Conservation (phyloP, 108 stramenopile genomes). For the Discostella pseudostelligera region DNA sequence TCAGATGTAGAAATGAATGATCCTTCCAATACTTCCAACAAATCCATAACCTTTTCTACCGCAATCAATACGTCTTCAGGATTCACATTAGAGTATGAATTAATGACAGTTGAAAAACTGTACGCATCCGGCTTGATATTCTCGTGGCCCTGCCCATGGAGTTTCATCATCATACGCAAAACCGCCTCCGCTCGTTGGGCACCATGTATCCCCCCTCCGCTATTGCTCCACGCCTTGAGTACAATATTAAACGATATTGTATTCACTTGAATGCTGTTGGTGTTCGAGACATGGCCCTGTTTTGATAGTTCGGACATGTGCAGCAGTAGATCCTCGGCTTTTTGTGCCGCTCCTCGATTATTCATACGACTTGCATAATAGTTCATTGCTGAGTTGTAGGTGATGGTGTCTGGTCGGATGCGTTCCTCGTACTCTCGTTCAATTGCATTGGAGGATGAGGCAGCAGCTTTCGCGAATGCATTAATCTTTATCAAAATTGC, state of each 20-base stretch:
- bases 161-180: slow-evolving; percentile 36
- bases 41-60: slow-evolving; percentile 27
- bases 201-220: slow-evolving; percentile 30
- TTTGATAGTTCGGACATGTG: slow-evolving; percentile 36
- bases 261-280: slow-evolving; percentile 5
- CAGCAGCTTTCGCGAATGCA: slow-evolving; percentile 11
- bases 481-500: slow-evolving; percentile 31
- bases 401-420: slow-evolving; percentile 29
- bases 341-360: slow-evolving; percentile 22
- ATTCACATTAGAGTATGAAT: slow-evolving; percentile 41
- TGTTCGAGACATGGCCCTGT: neutral
- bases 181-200: slow-evolving; percentile 39
- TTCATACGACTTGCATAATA: slow-evolving; percentile 28
- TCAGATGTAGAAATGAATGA: slow-evolving; percentile 11
- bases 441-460: neutral
- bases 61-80: slow-evolving; percentile 2
- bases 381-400: slow-evolving; percentile 43
- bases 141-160: slow-evolving; percentile 16
- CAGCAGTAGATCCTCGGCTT: slow-evolving; percentile 36
- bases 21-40: slow-evolving; percentile 34
- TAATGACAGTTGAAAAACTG: slow-evolving; percentile 37
- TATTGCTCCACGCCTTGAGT: slow-evolving; percentile 43
- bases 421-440: slow-evolving; percentile 4
- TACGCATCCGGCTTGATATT: slow-evolving; percentile 34
- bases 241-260: slow-evolving; percentile 49